Percentiles rank a stretch among this genome's conserved stretches.
These are phyloP conservation scores for Abelmoschus esculentus DNA, from an alignment of 345 rosid genomes.

Conservation along the genomic window DNA sequence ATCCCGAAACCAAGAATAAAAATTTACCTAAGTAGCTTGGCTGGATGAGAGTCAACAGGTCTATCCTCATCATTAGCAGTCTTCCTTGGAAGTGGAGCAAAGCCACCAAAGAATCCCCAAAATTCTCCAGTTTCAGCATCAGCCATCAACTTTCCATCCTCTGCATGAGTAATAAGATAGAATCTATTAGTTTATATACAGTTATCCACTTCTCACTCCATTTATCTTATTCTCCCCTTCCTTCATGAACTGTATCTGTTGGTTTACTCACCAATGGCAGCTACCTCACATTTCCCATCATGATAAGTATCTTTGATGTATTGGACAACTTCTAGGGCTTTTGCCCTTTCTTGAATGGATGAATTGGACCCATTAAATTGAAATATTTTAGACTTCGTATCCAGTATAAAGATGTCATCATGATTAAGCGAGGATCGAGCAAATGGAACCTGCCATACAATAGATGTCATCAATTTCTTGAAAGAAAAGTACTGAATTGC, in stretches of 20 bases:
- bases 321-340: slow-evolving; percentile 97
- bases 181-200: slow-evolving; percentile 3
- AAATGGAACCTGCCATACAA: slow-evolving; percentile 66
- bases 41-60: slow-evolving; percentile 30
- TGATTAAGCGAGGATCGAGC: slow-evolving; percentile 94
- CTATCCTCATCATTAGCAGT: slow-evolving; percentile 45
- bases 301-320: slow-evolving; percentile 94
- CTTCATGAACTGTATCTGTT: slow-evolving; percentile 10
- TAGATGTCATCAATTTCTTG: slow-evolving; percentile 9
- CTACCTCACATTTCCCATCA: slow-evolving; percentile 90
- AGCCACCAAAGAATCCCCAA: slow-evolving; percentile 97
- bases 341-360: slow-evolving; percentile 97
- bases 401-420: slow-evolving; percentile 91
- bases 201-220: background rate
- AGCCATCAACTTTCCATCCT: slow-evolving; percentile 98
- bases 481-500: slow-evolving; percentile 1
- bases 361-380: slow-evolving; percentile 96
- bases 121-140: slow-evolving; percentile 98
- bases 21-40: slow-evolving; percentile 60
- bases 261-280: slow-evolving; percentile 74
- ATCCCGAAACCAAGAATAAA: slow-evolving; percentile 2
- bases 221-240: background rate
- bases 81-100: slow-evolving; percentile 98
- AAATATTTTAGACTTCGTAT: slow-evolving; percentile 82
- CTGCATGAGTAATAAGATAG: slow-evolving; percentile 30